phyloP scores from a whole-genome alignment of 2,329 filamentous ascomycete species.

The Exophiala sp. region DNA sequence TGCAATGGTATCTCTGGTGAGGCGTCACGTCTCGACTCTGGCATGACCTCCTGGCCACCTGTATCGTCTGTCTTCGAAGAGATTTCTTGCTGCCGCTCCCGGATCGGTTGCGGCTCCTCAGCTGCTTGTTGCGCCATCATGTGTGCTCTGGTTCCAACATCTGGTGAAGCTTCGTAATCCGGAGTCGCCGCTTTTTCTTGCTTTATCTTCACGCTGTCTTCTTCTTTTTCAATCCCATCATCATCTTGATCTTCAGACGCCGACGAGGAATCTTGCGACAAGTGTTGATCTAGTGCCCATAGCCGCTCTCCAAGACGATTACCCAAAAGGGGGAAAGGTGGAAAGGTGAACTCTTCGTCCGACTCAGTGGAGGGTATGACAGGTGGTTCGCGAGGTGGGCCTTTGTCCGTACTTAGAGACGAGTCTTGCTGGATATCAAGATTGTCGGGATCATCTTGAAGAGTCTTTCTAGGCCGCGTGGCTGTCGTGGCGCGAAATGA shows the following conservation, averaged over 20 bases:
- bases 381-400: neutral
- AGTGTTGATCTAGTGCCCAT: too few species aligned
- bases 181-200: neutral
- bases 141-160: neutral
- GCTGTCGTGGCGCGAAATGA: constrained; percentile 1
- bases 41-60: too few species aligned
- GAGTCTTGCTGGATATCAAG: neutral
- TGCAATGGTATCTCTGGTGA: neutral
- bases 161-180: neutral
- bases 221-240: neutral
- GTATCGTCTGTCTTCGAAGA: too few species aligned
- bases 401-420: constrained; percentile 3
- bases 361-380: neutral
- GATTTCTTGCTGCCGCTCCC: too few species aligned
- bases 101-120: too few species aligned
- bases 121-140: too few species aligned
- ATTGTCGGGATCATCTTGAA: constrained; percentile 3
- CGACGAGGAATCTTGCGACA: too few species aligned
- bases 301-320: neutral
- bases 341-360: constrained; percentile 4
- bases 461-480: neutral
- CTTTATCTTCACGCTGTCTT: neutral
- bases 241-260: constrained; percentile 6
- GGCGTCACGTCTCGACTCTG: neutral
- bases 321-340: neutral